Conservation (phyloP, 2,329 filamentous ascomycete genomes). For the Colletotrichum zoysiae region DNA sequence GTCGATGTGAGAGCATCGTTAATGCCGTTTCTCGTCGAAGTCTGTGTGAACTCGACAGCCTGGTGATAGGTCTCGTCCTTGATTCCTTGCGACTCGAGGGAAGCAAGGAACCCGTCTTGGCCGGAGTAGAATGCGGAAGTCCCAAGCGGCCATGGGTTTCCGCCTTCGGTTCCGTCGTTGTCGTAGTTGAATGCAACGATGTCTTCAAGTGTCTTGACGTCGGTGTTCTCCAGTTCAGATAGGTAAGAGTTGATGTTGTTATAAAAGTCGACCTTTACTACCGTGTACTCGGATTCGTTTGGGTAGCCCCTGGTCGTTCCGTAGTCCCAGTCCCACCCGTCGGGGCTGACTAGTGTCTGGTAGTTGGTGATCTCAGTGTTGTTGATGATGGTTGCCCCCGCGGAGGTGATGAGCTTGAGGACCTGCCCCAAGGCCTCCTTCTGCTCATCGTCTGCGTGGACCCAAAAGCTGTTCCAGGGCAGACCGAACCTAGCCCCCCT, state of each 20-base stretch:
- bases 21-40: constrained; percentile 74
- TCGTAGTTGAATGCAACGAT: constrained; percentile 74
- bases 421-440: constrained; percentile 63
- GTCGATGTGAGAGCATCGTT: constrained; percentile 71
- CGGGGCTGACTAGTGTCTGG: constrained; percentile 70
- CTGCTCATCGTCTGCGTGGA: constrained; percentile 68
- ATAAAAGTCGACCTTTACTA: constrained; percentile 79
- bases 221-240: constrained; percentile 70
- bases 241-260: constrained; percentile 73
- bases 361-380: constrained; percentile 76
- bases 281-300: constrained; percentile 82
- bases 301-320: constrained; percentile 69
- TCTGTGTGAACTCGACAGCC: constrained; percentile 72
- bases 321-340: constrained; percentile 82
- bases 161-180: constrained; percentile 76
- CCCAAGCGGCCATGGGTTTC: constrained; percentile 64
- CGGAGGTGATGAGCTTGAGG: constrained; percentile 65
- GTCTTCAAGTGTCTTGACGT: constrained; percentile 71
- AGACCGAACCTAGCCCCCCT: constrained; percentile 75
- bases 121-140: constrained; percentile 76
- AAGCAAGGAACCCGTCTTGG: constrained; percentile 78
- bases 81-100: constrained; percentile 69
- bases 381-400: constrained; percentile 77
- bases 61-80: constrained; percentile 76
- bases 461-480: constrained; percentile 80